Evolutionary conservation across 108 stramenopile species (phyloP).

Genomic region (Skeletonema menzelii): DNA sequence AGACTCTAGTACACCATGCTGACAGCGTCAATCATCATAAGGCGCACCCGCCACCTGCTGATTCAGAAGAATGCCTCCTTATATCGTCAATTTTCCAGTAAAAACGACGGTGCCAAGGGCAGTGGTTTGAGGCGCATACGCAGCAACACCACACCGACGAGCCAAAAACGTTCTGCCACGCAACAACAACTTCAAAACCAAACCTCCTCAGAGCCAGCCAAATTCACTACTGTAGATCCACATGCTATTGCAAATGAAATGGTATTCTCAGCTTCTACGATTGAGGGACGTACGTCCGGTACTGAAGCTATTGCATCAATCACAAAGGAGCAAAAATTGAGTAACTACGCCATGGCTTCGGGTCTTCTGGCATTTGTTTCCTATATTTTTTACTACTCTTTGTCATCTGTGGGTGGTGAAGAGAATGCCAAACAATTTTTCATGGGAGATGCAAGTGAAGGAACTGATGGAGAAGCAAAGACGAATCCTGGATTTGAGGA

Average conservation of each 20-base stretch:
- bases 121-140: neutral
- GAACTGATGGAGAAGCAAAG: conserved; percentile 1
- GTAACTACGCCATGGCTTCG: conserved; percentile 48
- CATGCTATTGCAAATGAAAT: conserved; percentile 46
- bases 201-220: neutral
- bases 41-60: neutral
- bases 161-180: neutral
- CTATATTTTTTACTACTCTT: conserved; percentile 50
- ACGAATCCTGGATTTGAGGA: conserved; percentile 35
- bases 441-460: neutral
- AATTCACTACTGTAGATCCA: conserved; percentile 22
- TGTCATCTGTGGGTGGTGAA: conserved; percentile 40
- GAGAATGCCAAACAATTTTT: conserved; percentile 30
- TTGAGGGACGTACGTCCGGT: conserved; percentile 19
- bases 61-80: neutral
- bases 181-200: conserved; percentile 11
- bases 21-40: neutral
- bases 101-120: neutral
- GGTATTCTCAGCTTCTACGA: neutral
- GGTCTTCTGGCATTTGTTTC: conserved; percentile 46
- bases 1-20: neutral
- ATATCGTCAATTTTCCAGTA: neutral
- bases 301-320: conserved; percentile 38
- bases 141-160: neutral
- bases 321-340: conserved; percentile 35